Conservation (phyloP, 805 yeast genomes). For the Ogataea pignaliae region DNA sequence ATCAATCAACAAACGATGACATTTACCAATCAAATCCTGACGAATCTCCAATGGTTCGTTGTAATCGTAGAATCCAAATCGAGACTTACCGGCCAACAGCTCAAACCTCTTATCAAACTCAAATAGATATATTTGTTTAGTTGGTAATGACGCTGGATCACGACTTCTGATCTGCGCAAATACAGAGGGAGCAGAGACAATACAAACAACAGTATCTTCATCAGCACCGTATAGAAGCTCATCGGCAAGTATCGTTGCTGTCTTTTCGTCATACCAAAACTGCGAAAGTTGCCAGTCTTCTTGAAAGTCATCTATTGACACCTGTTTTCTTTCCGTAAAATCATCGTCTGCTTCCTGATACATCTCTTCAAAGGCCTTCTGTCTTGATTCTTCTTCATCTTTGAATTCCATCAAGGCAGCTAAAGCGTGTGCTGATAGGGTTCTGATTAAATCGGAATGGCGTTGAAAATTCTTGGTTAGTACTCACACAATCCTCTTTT, state of each 20-base stretch:
- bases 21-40: conserved; percentile 49
- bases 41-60: conserved; percentile 63
- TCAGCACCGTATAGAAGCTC: conserved; percentile 78
- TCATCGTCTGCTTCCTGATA: conserved; percentile 53
- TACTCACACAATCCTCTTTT: no score
- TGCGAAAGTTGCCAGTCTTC: conserved; percentile 96
- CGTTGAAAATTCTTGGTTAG: no score
- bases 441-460: conserved; percentile 26
- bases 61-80: conserved; percentile 74
- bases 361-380: conserved; percentile 51
- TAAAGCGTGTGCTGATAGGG: conserved; percentile 44
- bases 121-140: conserved; percentile 64
- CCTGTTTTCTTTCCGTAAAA: conserved; percentile 32
- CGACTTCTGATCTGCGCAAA: conserved; percentile 72
- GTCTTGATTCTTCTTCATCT: conserved; percentile 55
- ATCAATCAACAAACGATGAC: conserved; percentile 72
- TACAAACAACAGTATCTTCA: conserved; percentile 61
- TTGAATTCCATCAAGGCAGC: conserved; percentile 63
- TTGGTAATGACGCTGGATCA: conserved; percentile 50
- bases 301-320: conserved; percentile 62
- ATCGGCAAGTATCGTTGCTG: conserved; percentile 64
- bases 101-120: conserved; percentile 79
- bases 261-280: conserved; percentile 79
- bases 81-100: conserved; percentile 60
- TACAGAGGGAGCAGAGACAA: conserved; percentile 89